A percentile compares a stretch with the other conserved stretches of the same genome.
phyloP scores from a whole-genome alignment of 192 early-diverging fungal genomes.

The Dissophora globulifera region DNA sequence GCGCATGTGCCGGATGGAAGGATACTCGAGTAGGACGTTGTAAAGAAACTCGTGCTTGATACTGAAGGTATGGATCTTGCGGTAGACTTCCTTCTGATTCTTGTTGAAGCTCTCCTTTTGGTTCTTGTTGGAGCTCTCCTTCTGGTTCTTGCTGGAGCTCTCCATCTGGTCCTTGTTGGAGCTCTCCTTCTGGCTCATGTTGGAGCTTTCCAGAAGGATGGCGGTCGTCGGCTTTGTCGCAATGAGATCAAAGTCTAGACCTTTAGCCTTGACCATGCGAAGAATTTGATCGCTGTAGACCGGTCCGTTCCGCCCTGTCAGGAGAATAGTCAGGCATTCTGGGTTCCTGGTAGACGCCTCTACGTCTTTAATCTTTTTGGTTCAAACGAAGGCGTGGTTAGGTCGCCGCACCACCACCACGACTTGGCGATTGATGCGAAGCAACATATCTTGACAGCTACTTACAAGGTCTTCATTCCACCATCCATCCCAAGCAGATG shows the following conservation, averaged over 20 bases:
- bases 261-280: constrained; percentile 46
- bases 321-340: constrained; percentile 29
- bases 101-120: not conserved
- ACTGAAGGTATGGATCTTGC: constrained; percentile 62
- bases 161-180: no score
- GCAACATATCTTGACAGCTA: no score
- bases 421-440: no score
- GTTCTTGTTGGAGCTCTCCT: not conserved
- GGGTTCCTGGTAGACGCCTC: constrained; percentile 47
- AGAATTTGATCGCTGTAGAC: constrained; percentile 55
- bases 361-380: constrained; percentile 50
- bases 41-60: constrained; percentile 68
- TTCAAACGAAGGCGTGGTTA: not conserved
- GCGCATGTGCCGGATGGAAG: constrained; percentile 52
- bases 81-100: constrained; percentile 2
- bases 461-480: constrained; percentile 52
- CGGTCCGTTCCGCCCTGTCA: constrained; percentile 27
- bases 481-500: constrained; percentile 31
- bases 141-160: no score
- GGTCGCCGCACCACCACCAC: no score
- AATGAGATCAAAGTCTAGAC: constrained; percentile 60
- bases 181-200: not conserved
- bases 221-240: constrained; percentile 19
- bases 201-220: not conserved
- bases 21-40: constrained; percentile 59